Percentiles rank a stretch among this genome's conserved stretches.
phyloP scores from a whole-genome alignment of 2,329 filamentous ascomycete species.

The Fusarium sp. region DNA sequence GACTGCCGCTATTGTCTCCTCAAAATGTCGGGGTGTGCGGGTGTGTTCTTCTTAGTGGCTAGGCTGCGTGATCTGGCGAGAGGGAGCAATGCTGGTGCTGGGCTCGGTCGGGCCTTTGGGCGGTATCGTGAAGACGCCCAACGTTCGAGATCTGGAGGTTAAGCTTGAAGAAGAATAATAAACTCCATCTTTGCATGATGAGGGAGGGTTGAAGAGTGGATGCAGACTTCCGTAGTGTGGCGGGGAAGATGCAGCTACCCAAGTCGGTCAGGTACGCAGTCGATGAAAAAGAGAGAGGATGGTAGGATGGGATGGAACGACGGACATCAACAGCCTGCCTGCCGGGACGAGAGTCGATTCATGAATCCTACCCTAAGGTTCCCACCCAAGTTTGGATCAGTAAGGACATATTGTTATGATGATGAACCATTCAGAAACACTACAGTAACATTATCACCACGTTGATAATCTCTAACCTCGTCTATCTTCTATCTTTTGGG shows the following conservation, averaged over 20 bases:
- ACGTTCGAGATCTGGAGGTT: constrained; percentile 27
- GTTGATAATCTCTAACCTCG: background rate
- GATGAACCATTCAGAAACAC: background rate
- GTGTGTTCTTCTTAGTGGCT: constrained; percentile 9
- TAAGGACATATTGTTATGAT: background rate
- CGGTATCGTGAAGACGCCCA: constrained; percentile 28
- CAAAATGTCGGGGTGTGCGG: constrained; percentile 15
- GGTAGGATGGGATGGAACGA: background rate
- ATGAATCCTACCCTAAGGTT: background rate
- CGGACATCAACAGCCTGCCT: background rate
- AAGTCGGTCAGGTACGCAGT: constrained; percentile 15
- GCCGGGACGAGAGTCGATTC: constrained; percentile 2
- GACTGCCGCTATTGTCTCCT: constrained; percentile 14
- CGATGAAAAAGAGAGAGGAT: constrained; percentile 1
- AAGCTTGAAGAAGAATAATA: constrained; percentile 16
- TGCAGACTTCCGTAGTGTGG: constrained; percentile 28
- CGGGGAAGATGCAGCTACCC: constrained; percentile 35
- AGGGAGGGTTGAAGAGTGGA: constrained; percentile 26
- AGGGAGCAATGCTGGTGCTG: background rate
- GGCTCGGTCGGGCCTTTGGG: constrained; percentile 16
- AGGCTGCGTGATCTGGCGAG: constrained; percentile 4
- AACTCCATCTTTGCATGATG: constrained; percentile 13
- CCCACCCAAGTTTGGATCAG: background rate
- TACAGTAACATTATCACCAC: background rate
- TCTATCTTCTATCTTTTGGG: background rate